Evolutionary conservation across 805 yeast species (phyloP), one percentile per base, ranked within the genome.

Genomic region (Suhomyces prunicola): DNA sequence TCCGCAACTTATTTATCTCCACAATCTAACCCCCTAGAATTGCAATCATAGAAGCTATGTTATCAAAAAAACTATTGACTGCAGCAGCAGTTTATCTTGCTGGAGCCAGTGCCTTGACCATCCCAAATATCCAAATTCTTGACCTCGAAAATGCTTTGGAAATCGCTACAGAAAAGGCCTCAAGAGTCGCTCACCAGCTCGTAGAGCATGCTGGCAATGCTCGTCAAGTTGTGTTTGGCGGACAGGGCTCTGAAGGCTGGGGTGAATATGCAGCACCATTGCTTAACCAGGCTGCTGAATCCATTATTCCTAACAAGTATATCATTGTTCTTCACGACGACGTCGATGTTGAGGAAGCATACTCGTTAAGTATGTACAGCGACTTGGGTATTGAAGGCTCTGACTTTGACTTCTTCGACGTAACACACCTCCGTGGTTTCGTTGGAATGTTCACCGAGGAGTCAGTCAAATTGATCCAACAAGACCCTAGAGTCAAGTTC

Each of bases 401-500:
- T n/a, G 19, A 26, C 6, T 58, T 60, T 46, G 47, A 52, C 42
- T 52, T 50, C 36, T 58, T 59, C 27, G 56, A 55, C 35, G 52
- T 57, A 12, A 39, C 48, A 42, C 23, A 53, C 41, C 44, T 57
- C 33, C 26, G 47, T 31, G 69, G 69, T 29, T 66, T 59, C 50
- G 42, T 52, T 5, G 69, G 66, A 17, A 59, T 54, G 51, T 54
- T 66, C 50, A 56, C 67, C 10, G 56, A 56, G 10, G 54, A 48
- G 10, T 29, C 63, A 35, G 49, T 66, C 45, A 52, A 56, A 10
- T 33, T 50, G 35, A 46, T 66, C 40, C 50, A 50, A 24, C 33
- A 44, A 22, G 53, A 56, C 51, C 57, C 57, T 0, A 40, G 52
- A 31, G 66, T 66, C 41, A 59, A 53, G 45, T 64, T 65, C 36